Evolutionary conservation across 2,329 filamentous ascomycete genomes (phyloP).

Genomic region (Alternaria ventricosa): DNA sequence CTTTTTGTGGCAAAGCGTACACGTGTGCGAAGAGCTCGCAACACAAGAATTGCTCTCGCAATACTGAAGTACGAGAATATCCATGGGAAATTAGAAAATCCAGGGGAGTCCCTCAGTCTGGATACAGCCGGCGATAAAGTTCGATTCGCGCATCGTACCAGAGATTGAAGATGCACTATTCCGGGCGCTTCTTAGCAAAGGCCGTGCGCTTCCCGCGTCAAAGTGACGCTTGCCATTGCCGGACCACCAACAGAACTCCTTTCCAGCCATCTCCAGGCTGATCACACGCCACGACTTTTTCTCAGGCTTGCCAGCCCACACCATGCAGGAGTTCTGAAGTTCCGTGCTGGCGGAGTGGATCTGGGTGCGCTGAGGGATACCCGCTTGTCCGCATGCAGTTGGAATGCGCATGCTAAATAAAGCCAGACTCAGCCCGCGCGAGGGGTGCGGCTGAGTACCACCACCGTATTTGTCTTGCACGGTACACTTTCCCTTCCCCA

Average conservation of each 20-base stretch:
- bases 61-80: neutral
- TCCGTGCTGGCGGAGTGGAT: slow-evolving; percentile 4
- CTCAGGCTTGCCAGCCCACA: neutral
- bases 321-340: neutral
- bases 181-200: neutral
- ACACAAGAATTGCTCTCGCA: neutral
- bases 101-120: neutral
- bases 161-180: slow-evolving; percentile 1
- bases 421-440: slow-evolving; percentile 15
- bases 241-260: slow-evolving; percentile 1
- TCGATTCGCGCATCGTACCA: neutral
- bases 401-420: slow-evolving; percentile 15
- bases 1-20: neutral
- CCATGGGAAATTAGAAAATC: neutral
- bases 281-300: neutral
- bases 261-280: slow-evolving; percentile 1
- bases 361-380: slow-evolving; percentile 6
- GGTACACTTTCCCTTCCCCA: neutral
- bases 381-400: slow-evolving; percentile 6
- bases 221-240: slow-evolving; percentile 9
- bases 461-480: slow-evolving; percentile 6
- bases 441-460: slow-evolving; percentile 13
- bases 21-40: neutral
- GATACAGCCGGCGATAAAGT: neutral
- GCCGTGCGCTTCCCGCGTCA: slow-evolving; percentile 8